A percentile compares a stretch with the other conserved stretches of the same genome.
phyloP scores from a whole-genome alignment of 768 basidiomycete genomes.

The Collybia mongolica region DNA sequence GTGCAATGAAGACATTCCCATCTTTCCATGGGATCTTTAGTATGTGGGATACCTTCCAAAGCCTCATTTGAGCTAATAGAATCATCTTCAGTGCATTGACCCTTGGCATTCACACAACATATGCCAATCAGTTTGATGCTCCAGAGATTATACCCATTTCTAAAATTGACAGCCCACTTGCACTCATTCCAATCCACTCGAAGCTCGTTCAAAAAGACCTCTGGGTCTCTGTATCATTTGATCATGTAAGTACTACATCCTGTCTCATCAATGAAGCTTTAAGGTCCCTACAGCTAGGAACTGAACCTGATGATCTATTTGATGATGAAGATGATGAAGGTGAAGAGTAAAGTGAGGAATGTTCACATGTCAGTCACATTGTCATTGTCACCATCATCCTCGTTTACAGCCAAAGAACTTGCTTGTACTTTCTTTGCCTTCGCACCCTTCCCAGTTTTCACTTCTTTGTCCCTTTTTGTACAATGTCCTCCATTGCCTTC shows the following conservation, averaged over 20 bases:
- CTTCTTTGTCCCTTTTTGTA: neutral
- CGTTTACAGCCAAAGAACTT: too few relatives aligned
- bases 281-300: neutral
- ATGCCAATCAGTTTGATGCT: slow-evolving; percentile 3
- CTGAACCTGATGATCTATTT: neutral
- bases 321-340: neutral
- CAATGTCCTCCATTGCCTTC: neutral
- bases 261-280: neutral
- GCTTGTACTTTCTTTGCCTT: too few relatives aligned
- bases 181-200: slow-evolving; percentile 9
- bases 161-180: slow-evolving; percentile 10
- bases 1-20: slow-evolving; percentile 12
- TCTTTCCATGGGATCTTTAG: slow-evolving; percentile 21
- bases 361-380: too few relatives aligned
- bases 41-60: slow-evolving; percentile 3
- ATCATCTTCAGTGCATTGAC: slow-evolving; percentile 10
- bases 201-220: neutral
- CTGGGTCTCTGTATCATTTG: slow-evolving; percentile 15
- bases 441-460: neutral
- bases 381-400: too few relatives aligned
- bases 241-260: slow-evolving; percentile 7
- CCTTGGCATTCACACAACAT: slow-evolving; percentile 18
- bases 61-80: neutral
- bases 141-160: slow-evolving; percentile 12
- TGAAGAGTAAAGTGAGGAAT: neutral